Evolutionary conservation across 805 yeast genomes (phyloP), one percentile per base, ranked within the genome.

Genomic region (Candida chauliodis): DNA sequence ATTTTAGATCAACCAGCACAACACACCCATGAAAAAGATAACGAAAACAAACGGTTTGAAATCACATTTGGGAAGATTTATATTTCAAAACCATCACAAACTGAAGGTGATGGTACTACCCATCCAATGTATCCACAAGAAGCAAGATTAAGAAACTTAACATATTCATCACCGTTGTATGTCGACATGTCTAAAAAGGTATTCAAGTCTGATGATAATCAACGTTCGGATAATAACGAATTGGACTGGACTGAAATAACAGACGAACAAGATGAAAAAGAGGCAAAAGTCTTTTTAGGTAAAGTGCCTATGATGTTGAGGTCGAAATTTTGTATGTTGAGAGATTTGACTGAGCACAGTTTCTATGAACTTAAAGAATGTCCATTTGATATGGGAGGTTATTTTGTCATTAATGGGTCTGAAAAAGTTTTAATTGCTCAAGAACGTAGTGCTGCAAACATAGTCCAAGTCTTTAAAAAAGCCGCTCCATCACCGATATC

Each of bases 91-190:
- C 99, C 99, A 32, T 88, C 96, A 34, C 95, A 93, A 78, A 95
- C 98, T 15, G 99, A 93, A 69, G 96, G 98, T 13, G 99, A 93
- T 68, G 99, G 99, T 70, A 89, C 95, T n/a, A 91, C 98, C n/a
- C 91, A 89, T 55, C 95, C 95, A 10, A 80, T 93, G 81, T 86
- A 86, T 58, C 99, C 99, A 8, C 99, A 95, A 66, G 99, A 93
- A 63, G 98, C 99, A 6, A 78, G 99, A 53, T 74, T 93, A 48
- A 81, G 99, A 67, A 93, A 93, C 60, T 74, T 93, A 66, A 93
- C 99, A 0, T 93, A 93, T 60, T 87, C 97, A 4, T 87, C 97
- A 22, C 97, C 98, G 26, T 74, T 93, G 36, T 93, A 93, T 55
- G 96, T 93, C 19, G 98, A 93, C 58, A 91, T 93, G 85, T 79